Evolutionary conservation across 805 yeast genomes (phyloP), one percentile per base, ranked within the genome.

Genomic region (Yarrowia deformans): DNA sequence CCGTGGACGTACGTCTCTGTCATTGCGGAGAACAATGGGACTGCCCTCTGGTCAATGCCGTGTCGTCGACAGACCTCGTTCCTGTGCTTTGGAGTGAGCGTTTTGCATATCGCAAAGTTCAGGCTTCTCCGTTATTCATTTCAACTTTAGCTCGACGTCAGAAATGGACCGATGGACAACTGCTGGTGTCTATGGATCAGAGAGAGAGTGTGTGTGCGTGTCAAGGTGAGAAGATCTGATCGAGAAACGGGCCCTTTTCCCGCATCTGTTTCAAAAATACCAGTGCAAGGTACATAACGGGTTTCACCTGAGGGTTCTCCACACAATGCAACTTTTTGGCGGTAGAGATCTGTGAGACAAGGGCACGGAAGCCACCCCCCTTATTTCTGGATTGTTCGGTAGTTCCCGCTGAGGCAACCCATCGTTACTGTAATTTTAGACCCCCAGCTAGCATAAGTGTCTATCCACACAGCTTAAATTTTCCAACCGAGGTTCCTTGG

Each of bases 51-150:
- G 29, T 23, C 8, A 12, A 5, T 49, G 54, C 54, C 39, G 39
- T 8, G 18, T 23, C 6, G 50, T 23, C 29, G 29, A 23, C 29
- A 23, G 4, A 6, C 35, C 56, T 50, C 56, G 40, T 50, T 50
- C 40, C 40, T 50, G 56, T 34, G 56, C 55, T 49, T 16, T 49
- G 7, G 10, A 1, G 3, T 10, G 18, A n/a, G 16, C 8, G 8
- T 50, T 52, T 52, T 52, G 32, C 58, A 39, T 39, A 54, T 19
- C 35, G 35, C 60, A 54, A 54, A 39, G 60, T 54, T 54, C 60
- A 39, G 18, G n/a, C 29, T 52, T 10, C 29, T 23, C 29, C 29
- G 6, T 18, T 4, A 23, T 35, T 35, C 56, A 50, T 50, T 50
- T 50, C 55, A 50, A 34, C 39, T 3, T 34, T 32, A 29, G 18